These are phyloP conservation scores for Xylaria telfairii DNA, from an alignment of 495 filamentous ascomycete species.

Conservation along the genomic window DNA sequence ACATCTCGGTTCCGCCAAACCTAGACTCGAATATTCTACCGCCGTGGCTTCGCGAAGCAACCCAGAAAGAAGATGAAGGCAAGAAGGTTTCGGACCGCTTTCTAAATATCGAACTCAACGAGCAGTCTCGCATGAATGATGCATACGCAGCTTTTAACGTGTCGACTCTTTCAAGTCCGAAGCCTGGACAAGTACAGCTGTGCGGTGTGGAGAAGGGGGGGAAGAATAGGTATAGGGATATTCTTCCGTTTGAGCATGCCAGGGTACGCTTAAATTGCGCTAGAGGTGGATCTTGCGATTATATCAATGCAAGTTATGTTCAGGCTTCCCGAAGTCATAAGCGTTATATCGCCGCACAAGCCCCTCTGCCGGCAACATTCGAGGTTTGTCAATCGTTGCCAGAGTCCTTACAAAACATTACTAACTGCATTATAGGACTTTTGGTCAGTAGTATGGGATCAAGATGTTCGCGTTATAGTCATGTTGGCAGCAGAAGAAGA, in stretches of 20 bases:
- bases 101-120: slow-evolving; percentile 78
- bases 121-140: slow-evolving; percentile 89
- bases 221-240: slow-evolving; percentile 98
- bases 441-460: slow-evolving; percentile 97
- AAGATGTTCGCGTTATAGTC: slow-evolving; percentile 91
- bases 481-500: slow-evolving; percentile 97
- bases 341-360: slow-evolving; percentile 94
- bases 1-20: slow-evolving; percentile 70
- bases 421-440: slow-evolving; percentile 79
- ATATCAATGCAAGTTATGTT: slow-evolving; percentile 92
- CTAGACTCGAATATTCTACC: slow-evolving; percentile 68
- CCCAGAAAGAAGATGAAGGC: slow-evolving; percentile 70
- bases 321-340: slow-evolving; percentile 79
- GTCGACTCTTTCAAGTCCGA: slow-evolving; percentile 26
- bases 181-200: slow-evolving; percentile 55
- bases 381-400: slow-evolving; percentile 63
- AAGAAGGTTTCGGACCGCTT: slow-evolving; percentile 84
- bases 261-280: slow-evolving; percentile 79
- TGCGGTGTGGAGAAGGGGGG: slow-evolving; percentile 93
- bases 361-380: slow-evolving; percentile 90
- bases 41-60: slow-evolving; percentile 74
- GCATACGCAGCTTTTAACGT: slow-evolving; percentile 71
- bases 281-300: slow-evolving; percentile 80
- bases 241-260: slow-evolving; percentile 94
- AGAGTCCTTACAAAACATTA: background rate